Evolutionary conservation across 345 rosid species (phyloP), one percentile per base, ranked within the genome.

Genomic region (Lumnitzera racemosa): DNA sequence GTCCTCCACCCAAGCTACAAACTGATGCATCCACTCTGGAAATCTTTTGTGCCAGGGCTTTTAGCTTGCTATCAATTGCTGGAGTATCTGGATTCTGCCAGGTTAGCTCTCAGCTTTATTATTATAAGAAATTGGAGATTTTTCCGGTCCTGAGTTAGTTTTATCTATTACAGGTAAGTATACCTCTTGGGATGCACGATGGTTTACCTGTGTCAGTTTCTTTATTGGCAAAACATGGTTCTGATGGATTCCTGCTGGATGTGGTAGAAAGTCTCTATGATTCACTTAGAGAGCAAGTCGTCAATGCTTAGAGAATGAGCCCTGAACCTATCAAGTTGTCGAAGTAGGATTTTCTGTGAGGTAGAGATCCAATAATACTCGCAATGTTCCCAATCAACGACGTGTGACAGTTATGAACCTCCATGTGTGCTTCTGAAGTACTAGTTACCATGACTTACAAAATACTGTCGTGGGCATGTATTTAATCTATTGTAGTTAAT

Each of bases 1-100:
- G 83, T 49, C 87, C 75, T 62, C 96, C 94, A 52, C 96, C 96
- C 11, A 83, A 89, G 69, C 81, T 86, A 12, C 74, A 84, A 48
- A 77, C 76, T 29, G 87, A 89, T 63, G 62, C 86, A 58, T 58
- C 71, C 0, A 61, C 73, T 49, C 73, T 86, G 15, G 95, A 89
- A 67, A 49, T 65, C 15, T 78, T 80, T 65, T 69, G 79, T 12
- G 77, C 70, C 31, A 76, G 75, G 78, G 86, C 96, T 53, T 89
- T 82, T 24, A 77, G 91, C 76, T 80, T 89, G 75, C 79, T 85
- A 55, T 85, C 91, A 2, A 69, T 92, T 49, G 83, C 89, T 9
- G 95, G 90, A 24, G 78, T 84, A 49, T 92, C 97, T 25, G 96
- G 99, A 60, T 83, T 82, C 74, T 92, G 97, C 72, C 98, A 87